Evolutionary conservation across 257 asterid genomes (phyloP), one percentile per base, ranked within the genome.

Genomic region (Henckelia pumila): DNA sequence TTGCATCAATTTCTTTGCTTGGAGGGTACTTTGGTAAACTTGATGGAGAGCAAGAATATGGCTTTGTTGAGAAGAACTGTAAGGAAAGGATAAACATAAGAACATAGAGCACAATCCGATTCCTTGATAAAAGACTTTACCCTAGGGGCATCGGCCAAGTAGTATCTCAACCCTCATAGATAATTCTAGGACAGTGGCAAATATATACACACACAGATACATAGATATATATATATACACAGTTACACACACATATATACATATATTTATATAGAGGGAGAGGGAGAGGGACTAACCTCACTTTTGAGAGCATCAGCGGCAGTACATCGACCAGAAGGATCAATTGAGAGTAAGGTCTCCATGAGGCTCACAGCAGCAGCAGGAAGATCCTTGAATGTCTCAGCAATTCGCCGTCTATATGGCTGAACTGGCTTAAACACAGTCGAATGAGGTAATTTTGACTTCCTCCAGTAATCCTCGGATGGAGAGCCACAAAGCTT

Each of bases 1-100:
- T 92, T n/a, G 95, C 98, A 82, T 92, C 98, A 16, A 92, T 87
- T 81, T 92, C 98, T 83, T 92, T 92, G 88, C 92, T 92, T 57
- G 98, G 98, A 61, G 95, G 98, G 80, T 92, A 89, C 75, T 79
- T 83, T 21, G 96, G 96, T 76, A 92, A 83, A 77, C 84, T 79
- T 68, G 89, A 87, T 23, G 98, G 98, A 77, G 85, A 89, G 60
- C 98, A 87, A 33, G 98, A 85, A 65, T 80, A 64, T 53, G 96
- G 98, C 69, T 77, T 63, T 61, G 89, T 82, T 61, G 64, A 79
- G 81, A 92, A 92, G 82, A 86, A 92, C 96, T 92, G 86, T 64
- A 11, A 20, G 21, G 56, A 37, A 62, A 67, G 29, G 37, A 64
- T 21, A 64, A 59, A 58, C 44, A 73, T 61, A 26, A 71, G 30